Evolutionary conservation across 179 eudicot species (phyloP).

Genomic region (Gypsophila paniculata): DNA sequence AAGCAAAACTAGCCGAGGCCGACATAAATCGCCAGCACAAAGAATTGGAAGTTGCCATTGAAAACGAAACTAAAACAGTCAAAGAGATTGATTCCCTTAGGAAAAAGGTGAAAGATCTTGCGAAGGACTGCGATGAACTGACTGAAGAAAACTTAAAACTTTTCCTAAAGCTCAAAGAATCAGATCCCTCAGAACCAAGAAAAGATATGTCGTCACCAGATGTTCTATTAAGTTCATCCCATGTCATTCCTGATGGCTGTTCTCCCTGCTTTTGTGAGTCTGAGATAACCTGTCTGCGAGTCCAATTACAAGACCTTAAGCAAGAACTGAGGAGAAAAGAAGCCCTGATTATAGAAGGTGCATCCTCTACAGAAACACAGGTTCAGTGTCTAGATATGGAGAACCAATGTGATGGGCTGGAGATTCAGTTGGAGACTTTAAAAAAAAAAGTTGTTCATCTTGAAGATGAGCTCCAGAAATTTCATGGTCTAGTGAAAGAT

Average conservation of each 20-base stretch:
- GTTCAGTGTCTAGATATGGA: slow-evolving; percentile 27
- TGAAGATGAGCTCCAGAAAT: slow-evolving; percentile 34
- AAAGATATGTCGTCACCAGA: slow-evolving; percentile 14
- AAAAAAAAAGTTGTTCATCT: slow-evolving; percentile 32
- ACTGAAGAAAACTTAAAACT: slow-evolving; percentile 68
- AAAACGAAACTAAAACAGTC: slow-evolving; percentile 26
- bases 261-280: slow-evolving; percentile 30
- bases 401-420: slow-evolving; percentile 29
- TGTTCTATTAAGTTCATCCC: slow-evolving; percentile 27
- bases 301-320: slow-evolving; percentile 27
- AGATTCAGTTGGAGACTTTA: slow-evolving; percentile 32
- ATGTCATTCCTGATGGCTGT: slow-evolving; percentile 25
- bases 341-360: slow-evolving; percentile 26
- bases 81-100: slow-evolving; percentile 46
- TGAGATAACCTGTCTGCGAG: slow-evolving; percentile 33
- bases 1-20: slow-evolving; percentile 42
- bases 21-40: slow-evolving; percentile 19
- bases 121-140: slow-evolving; percentile 68
- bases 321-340: slow-evolving; percentile 36
- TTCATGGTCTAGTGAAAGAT: slow-evolving; percentile 29
- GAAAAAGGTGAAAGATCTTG: slow-evolving; percentile 61
- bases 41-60: slow-evolving; percentile 27
- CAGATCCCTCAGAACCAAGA: slow-evolving; percentile 20
- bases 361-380: slow-evolving; percentile 18
- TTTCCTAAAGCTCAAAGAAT: slow-evolving; percentile 52